Conservation (phyloP, 371 early-diverging fungal species). For the Mycotypha africana region DNA sequence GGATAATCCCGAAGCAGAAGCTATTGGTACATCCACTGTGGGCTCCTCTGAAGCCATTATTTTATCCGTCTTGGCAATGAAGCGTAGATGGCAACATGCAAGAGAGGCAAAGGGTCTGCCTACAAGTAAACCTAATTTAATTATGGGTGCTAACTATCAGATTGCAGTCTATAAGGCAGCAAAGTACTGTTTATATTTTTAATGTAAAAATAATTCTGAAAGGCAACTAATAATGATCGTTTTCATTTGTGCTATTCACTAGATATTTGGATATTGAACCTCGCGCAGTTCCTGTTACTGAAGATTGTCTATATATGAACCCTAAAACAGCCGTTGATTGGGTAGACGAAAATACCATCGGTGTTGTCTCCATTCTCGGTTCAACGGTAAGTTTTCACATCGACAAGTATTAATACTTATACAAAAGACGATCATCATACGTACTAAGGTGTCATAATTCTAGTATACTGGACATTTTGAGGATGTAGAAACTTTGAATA, state of each 20-base stretch:
- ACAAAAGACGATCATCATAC: no score
- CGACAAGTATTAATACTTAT: no score
- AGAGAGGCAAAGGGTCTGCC: conserved; percentile 52
- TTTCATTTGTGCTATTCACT: no score
- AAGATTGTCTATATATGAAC: conserved; percentile 51
- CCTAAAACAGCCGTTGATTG: conserved; percentile 49
- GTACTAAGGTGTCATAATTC: neutral
- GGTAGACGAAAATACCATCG: conserved; percentile 78
- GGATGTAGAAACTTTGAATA: conserved; percentile 54
- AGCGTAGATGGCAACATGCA: conserved; percentile 60
- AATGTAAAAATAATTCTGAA: no score
- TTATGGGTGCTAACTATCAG: conserved; percentile 70
- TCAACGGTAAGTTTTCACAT: conserved; percentile 42
- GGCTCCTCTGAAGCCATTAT: conserved; percentile 79
- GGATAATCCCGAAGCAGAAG: conserved; percentile 20
- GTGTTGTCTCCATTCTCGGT: conserved; percentile 65
- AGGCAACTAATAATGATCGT: neutral
- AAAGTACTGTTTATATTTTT: conserved; percentile 4
- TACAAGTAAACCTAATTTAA: conserved; percentile 62
- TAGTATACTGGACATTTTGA: conserved; percentile 81
- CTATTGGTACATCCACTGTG: conserved; percentile 58
- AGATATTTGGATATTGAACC: conserved; percentile 69
- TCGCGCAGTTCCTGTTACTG: conserved; percentile 47
- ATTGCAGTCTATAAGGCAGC: conserved; percentile 49
- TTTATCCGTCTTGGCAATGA: conserved; percentile 67